Base-by-base conservation (phyloP, 805 yeast species). In the Saccharomyces eubayanus region DNA sequence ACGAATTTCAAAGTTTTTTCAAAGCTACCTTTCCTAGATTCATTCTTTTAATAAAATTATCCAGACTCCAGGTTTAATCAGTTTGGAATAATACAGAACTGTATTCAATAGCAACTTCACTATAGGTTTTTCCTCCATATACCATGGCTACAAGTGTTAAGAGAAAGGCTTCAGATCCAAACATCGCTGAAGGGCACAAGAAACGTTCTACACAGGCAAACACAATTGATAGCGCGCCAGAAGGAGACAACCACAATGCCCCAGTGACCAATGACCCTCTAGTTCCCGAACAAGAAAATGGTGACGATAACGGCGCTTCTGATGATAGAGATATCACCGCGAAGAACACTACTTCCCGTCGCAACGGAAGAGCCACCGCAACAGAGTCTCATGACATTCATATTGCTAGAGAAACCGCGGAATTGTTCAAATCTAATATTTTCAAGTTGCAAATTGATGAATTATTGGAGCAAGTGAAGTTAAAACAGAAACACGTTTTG, bases 381-480 rank as follows among this genome's bases (percentile, higher is more conserved):
- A 63, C 67, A 21, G 61, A 65, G 21, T 83, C 94, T 0, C 91
- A 89, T 61, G 97, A 94, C 55, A 83, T 92, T 48, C 96, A 92
- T 62, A 79, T 87, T 2, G 96, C 97, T 0, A 79, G 96, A 62
- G 97, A 91, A 68, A 88, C 97, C 0, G 94, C 96, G 0, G 97
- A 91, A 68, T 73, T 92, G 48, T 94, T 91, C 81, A 89, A 91
- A 65, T 89, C 97, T 8, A 94, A 91, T 70, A 90, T 94, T 53
- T 92, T 94, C 82, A 94, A 94, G 69, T 72, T 94, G 54, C 96
- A 94, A 73, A 90, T 94, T 56, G 98, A 91, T 71, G 98, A 91
- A 67, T 74, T 94, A 45, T 74, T 94, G 61, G 80, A 82, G 60
- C 98, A 92, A 69, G 80, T 92, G 45, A 80, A 82, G 61, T 69